A percentile compares a stretch with the other conserved stretches of the same genome.
These are phyloP conservation scores for Chrysosporium keratinophilum DNA, from an alignment of 2,329 filamentous ascomycete genomes.

Conservation along the genomic window DNA sequence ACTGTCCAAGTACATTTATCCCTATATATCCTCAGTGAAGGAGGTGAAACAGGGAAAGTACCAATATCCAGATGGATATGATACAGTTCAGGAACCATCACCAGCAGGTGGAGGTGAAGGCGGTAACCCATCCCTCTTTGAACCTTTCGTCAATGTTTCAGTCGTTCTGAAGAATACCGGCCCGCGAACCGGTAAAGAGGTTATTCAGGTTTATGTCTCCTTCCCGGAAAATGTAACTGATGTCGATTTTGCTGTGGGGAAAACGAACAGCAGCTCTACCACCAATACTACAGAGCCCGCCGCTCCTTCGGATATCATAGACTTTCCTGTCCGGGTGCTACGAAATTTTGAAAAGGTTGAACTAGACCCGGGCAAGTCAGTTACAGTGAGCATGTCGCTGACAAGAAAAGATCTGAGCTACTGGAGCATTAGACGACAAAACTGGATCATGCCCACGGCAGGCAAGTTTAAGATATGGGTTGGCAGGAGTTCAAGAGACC, in stretches of 20 bases:
- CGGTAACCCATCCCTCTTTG: constrained; percentile 48
- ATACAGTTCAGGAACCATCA: constrained; percentile 43
- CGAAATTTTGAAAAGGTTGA: constrained; percentile 45
- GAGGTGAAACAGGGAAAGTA: constrained; percentile 38
- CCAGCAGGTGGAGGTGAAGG: constrained; percentile 58
- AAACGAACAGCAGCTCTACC: background rate
- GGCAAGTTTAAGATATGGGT: constrained; percentile 20
- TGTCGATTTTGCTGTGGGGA: constrained; percentile 23
- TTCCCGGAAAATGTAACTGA: constrained; percentile 35
- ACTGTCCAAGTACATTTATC: constrained; percentile 62
- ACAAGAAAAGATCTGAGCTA: constrained; percentile 29
- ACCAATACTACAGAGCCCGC: background rate
- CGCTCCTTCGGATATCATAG: background rate
- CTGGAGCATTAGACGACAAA: constrained; percentile 28
- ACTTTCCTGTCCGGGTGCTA: constrained; percentile 32
- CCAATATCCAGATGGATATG: constrained; percentile 49
- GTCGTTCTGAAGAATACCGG: constrained; percentile 46
- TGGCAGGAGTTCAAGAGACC: constrained; percentile 22
- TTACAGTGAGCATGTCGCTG: constrained; percentile 38
- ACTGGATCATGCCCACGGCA: constrained; percentile 27
- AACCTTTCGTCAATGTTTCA: constrained; percentile 40
- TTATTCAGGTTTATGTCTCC: constrained; percentile 48
- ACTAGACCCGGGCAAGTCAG: constrained; percentile 35
- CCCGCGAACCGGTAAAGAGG: constrained; percentile 36
- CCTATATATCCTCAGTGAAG: constrained; percentile 50